Percentiles rank a stretch among this genome's conserved stretches.
phyloP scores from a whole-genome alignment of 2,329 filamentous ascomycete genomes.

The Fusarium sp. region DNA sequence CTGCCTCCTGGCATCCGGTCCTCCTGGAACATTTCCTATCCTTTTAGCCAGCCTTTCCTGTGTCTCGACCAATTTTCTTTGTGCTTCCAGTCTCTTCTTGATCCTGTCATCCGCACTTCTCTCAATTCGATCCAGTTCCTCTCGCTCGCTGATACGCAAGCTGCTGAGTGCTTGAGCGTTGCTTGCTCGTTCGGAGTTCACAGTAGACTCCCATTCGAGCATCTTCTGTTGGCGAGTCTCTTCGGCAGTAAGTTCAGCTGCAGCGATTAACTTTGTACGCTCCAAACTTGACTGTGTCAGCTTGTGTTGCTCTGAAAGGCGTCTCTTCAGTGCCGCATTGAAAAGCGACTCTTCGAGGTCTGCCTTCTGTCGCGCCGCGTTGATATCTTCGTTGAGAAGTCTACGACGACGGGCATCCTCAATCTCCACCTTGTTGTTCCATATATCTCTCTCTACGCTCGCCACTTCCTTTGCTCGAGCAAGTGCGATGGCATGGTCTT shows the following conservation, averaged over 20 bases:
- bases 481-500: slow-evolving; percentile 63
- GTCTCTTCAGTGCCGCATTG: slow-evolving; percentile 49
- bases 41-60: slow-evolving; percentile 57
- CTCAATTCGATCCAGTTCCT: slow-evolving; percentile 64
- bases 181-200: slow-evolving; percentile 60
- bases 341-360: slow-evolving; percentile 60
- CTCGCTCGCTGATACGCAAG: slow-evolving; percentile 63
- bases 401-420: slow-evolving; percentile 64
- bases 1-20: slow-evolving; percentile 56
- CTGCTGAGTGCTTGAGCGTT: slow-evolving; percentile 64
- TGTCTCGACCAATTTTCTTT: slow-evolving; percentile 65
- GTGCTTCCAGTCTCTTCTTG: slow-evolving; percentile 61
- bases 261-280: slow-evolving; percentile 59
- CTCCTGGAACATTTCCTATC: slow-evolving; percentile 57
- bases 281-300: slow-evolving; percentile 61
- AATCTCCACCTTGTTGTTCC: slow-evolving; percentile 61
- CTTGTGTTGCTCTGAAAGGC: slow-evolving; percentile 60
- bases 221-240: slow-evolving; percentile 57
- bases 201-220: slow-evolving; percentile 62
- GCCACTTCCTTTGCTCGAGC: slow-evolving; percentile 65
- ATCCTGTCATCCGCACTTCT: slow-evolving; percentile 60
- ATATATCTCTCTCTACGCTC: slow-evolving; percentile 63
- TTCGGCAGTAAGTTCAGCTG: slow-evolving; percentile 62
- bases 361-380: slow-evolving; percentile 58
- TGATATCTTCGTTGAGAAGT: slow-evolving; percentile 60